Evolutionary conservation across 805 yeast species (phyloP), one percentile per base, ranked within the genome.

Genomic region (Pichia kluyveri): DNA sequence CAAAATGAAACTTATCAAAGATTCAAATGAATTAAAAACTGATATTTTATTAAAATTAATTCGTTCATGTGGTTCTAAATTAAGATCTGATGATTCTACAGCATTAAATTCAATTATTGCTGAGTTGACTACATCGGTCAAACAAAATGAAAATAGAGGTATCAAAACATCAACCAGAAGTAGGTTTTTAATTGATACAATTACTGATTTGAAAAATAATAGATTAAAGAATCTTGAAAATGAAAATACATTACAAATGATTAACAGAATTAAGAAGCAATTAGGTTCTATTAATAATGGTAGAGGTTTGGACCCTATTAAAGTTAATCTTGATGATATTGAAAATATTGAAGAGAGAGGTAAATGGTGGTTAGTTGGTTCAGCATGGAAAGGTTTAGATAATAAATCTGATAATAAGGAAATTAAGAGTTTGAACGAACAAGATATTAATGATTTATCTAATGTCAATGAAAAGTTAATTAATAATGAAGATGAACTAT

Each of bases 281-380:
- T 62, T 86, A 40, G 84, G 84, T 3, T 62, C 73, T 1, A 66
- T 82, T 39, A 68, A 68, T 26, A 63, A 72, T 17, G 67, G 68
- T 38, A 74, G 74, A 41, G 61, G 66, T 28, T 67, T 69, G 38
- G 98, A 93, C 47, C 86, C 99, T 2, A 72, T 93, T 27, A 88
- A 86, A 55, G 98, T 93, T 0, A 69, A 86, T 3, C 69, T 91
- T 19, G 82, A 79, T 42, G 99, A 93, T 67, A 88, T 93, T 49
- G 79, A 77, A 43, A 79, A 77, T 51, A 74, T 87, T 26, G 86
- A 83, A 14, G 77, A 83, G 0, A 79, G 80, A 54, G 99, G 99
- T 49, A 93, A 91, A 66, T 93, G 99, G 99, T 93, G 99, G 99
- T 71, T 93, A 32, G 91, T 93, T 31, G 99, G 99, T 44, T 86